phyloP scores from a whole-genome alignment of 140 eudicot species.

The Oenanthe javanica region DNA sequence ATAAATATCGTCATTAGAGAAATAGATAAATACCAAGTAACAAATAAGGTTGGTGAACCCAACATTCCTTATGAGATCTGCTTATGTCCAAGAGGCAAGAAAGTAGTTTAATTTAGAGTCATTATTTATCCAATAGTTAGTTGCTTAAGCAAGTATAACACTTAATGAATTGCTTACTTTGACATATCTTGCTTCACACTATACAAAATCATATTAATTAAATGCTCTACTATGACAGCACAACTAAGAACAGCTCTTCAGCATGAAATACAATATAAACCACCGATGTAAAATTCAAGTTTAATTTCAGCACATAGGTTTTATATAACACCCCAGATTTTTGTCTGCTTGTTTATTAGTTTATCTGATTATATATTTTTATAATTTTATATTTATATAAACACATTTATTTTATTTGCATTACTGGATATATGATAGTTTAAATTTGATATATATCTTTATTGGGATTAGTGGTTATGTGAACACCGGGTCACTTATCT shows the following conservation, averaged over 20 bases:
- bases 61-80: not conserved
- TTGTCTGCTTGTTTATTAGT: too few species aligned
- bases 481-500: too few species aligned
- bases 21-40: not conserved
- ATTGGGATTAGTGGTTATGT: too few species aligned
- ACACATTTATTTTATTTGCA: too few species aligned
- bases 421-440: too few species aligned
- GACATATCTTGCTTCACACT: not conserved
- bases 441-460: too few species aligned
- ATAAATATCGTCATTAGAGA: not conserved
- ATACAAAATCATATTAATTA: not conserved
- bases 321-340: too few species aligned
- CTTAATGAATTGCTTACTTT: not conserved
- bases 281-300: not conserved
- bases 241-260: not conserved
- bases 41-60: not conserved
- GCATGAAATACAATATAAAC: not conserved
- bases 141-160: not conserved
- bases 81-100: not conserved
- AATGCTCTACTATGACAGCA: not conserved
- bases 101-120: not conserved
- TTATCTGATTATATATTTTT: too few species aligned
- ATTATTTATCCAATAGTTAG: not conserved
- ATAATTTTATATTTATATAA: too few species aligned
- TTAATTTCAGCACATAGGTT: not conserved